Evolutionary conservation across 2,329 filamentous ascomycete genomes (phyloP), one percentile per base, ranked within the genome.

Genomic region (Aplosporella prunicola): DNA sequence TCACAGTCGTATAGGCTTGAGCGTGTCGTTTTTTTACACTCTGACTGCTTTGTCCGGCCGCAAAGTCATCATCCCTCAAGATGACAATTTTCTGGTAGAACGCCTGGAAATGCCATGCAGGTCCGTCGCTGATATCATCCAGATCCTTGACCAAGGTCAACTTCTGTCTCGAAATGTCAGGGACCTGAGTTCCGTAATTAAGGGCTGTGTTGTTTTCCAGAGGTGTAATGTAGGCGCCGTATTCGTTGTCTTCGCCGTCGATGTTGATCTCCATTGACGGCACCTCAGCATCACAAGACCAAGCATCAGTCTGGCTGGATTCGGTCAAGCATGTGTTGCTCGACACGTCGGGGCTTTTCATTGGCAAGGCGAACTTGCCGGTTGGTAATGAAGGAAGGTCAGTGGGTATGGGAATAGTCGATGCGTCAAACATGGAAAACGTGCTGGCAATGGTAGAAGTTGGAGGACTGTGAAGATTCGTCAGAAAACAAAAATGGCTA

Each of bases 1-100:
- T 25, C 18, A 14, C 18, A 22, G 14, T 9, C 27, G 20, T 23
- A n/a, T 17, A 15, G 2, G 11, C 15, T 2, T 39, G 37, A 9
- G 41, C 37, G 6, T 34, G 11, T 11, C 39, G 32, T 14, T 32
- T 30, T 34, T 47, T n/a, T n/a, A n/a, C n/a, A n/a, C n/a, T n/a
- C n/a, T n/a, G n/a, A n/a, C n/a, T 43, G 7, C 37, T 42, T 14
- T 46, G 45, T 11, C 52, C 54, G 20, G 50, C 49, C 22, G 45
- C 43, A 40, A 64, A 57, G 16, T 62, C 56, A 14, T 58, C 50
- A 15, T 59, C 53, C 4, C 56, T 53, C 3, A 76, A 45, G 26
- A 82, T 67, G 4, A 81, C 74, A 24, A 81, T 48, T 51, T 82
- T 83, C 52, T 81, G 70, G 49, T 81, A 80, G 10, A 62, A 53